These are phyloP conservation scores for Neurospora sp. DNA, from an alignment of 495 filamentous ascomycete species.

Conservation along the genomic window DNA sequence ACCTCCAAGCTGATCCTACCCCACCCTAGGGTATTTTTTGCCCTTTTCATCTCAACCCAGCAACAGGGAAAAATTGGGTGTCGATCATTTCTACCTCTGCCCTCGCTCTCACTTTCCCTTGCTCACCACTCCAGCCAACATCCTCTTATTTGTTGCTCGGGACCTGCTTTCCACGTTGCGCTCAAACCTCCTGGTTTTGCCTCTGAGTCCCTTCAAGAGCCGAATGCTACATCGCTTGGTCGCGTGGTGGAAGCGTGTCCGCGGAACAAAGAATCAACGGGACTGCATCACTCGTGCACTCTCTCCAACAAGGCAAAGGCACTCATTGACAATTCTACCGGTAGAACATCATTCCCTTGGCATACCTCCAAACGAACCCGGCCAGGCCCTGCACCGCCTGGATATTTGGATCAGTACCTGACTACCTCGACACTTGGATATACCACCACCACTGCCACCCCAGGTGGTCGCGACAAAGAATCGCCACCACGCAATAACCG, in stretches of 20 bases:
- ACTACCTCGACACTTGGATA: neutral
- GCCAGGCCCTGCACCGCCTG: neutral
- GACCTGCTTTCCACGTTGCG: neutral
- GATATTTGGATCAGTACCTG: neutral
- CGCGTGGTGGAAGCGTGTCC: neutral
- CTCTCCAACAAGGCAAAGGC: neutral
- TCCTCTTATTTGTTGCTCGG: neutral
- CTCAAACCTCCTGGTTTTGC: neutral
- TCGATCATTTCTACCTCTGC: neutral
- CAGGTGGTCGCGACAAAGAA: neutral
- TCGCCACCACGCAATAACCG: neutral
- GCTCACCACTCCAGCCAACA: neutral
- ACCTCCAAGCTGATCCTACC: neutral
- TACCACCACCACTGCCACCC: neutral
- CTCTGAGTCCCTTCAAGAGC: neutral
- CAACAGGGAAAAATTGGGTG: neutral
- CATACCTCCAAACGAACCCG: neutral
- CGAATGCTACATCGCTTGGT: neutral
- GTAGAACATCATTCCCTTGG: neutral
- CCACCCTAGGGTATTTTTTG: neutral
- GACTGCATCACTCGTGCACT: neutral
- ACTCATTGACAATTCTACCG: neutral
- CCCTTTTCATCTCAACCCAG: neutral
- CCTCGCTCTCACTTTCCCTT: neutral
- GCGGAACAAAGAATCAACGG: neutral